Evolutionary conservation across 768 basidiomycete species (phyloP).

Genomic region (Russula compacta): DNA sequence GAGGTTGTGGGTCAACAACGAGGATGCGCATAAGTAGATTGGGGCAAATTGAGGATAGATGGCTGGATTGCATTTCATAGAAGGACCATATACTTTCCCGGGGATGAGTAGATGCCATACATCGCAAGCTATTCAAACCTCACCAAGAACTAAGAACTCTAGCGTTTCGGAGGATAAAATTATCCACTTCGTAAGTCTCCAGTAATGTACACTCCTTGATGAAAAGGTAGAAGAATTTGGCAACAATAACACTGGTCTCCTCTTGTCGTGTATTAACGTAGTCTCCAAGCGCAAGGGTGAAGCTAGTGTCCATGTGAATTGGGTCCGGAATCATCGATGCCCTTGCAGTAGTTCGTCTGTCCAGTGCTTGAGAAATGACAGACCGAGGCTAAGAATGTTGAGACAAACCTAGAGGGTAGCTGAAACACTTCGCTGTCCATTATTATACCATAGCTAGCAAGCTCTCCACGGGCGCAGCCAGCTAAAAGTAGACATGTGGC

Average conservation of each 20-base stretch:
- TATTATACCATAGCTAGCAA: slow-evolving; percentile 41
- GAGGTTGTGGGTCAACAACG: slow-evolving; percentile 54
- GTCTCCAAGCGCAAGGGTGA: slow-evolving; percentile 44
- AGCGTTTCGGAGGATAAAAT: slow-evolving; percentile 61
- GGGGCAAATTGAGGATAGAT: slow-evolving; percentile 46
- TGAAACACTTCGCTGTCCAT: slow-evolving; percentile 37
- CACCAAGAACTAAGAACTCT: slow-evolving; percentile 52
- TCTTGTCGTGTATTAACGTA: slow-evolving; percentile 43
- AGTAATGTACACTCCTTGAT: slow-evolving; percentile 50
- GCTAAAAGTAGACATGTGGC: slow-evolving; percentile 54
- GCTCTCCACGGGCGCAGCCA: slow-evolving; percentile 49
- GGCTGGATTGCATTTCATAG: slow-evolving; percentile 50
- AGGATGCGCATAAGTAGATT: slow-evolving; percentile 49
- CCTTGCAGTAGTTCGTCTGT: slow-evolving; percentile 42
- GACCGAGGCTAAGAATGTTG: not conserved
- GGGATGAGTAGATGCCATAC: not conserved
- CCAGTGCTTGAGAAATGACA: not conserved
- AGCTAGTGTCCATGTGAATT: slow-evolving; percentile 47
- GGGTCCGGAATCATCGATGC: slow-evolving; percentile 42
- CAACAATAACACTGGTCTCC: slow-evolving; percentile 42
- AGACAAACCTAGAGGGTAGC: slow-evolving; percentile 49
- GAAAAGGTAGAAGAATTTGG: slow-evolving; percentile 56
- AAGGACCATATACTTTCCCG: slow-evolving; percentile 53
- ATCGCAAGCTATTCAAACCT: slow-evolving; percentile 13
- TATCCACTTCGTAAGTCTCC: slow-evolving; percentile 61